phyloP scores from a whole-genome alignment of 257 asterid genomes.

The Mitragyna speciosa region DNA sequence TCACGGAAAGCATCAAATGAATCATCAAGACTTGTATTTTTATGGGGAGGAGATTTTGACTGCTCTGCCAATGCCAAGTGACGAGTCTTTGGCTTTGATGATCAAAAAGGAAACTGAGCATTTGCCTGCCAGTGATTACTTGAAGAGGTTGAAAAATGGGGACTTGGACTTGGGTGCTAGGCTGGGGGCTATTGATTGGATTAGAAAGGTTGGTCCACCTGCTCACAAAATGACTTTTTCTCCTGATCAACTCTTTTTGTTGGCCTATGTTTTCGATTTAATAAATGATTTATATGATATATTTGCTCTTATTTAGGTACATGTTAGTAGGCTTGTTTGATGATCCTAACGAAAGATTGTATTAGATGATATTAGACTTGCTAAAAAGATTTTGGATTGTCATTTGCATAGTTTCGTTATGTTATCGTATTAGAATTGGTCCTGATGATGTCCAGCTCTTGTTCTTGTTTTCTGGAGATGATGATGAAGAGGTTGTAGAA shows the following conservation, averaged over 20 bases:
- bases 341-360: neutral
- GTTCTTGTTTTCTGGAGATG: conserved; percentile 19
- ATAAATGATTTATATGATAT: neutral
- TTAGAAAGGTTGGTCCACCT: conserved; percentile 37
- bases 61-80: conserved; percentile 36
- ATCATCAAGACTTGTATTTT: conserved; percentile 17
- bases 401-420: neutral
- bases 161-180: conserved; percentile 41
- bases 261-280: neutral
- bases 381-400: neutral
- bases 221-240: conserved; percentile 6
- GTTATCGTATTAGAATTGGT: neutral
- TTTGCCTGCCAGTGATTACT: conserved; percentile 44
- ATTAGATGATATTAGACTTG: neutral
- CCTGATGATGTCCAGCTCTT: conserved; percentile 3
- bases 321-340: neutral
- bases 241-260: neutral
- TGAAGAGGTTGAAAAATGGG: conserved; percentile 39
- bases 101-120: conserved; percentile 35
- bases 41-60: conserved; percentile 27
- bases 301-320: conserved; percentile 1
- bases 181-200: conserved; percentile 44
- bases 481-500: conserved; percentile 10
- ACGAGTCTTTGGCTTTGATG: conserved; percentile 40
- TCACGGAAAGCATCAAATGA: conserved; percentile 24